These are phyloP conservation scores for Citrullus mucosospermus DNA, from an alignment of 306 rosid genomes.

Conservation along the genomic window DNA sequence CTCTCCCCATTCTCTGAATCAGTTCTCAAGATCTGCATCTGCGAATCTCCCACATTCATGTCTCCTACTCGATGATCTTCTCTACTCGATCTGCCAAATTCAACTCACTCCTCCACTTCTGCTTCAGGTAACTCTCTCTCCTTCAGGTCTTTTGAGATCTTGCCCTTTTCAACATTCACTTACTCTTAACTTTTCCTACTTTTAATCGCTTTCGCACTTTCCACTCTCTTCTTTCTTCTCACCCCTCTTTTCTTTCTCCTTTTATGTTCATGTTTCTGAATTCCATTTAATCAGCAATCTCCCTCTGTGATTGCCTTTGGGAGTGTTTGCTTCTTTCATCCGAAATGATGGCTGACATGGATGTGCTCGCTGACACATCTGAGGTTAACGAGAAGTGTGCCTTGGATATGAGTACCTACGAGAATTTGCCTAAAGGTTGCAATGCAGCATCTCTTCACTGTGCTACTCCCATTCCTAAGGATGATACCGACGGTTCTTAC, in stretches of 20 bases:
- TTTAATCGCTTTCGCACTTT: background rate
- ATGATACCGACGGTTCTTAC: constrained; percentile 22
- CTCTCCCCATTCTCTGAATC: background rate
- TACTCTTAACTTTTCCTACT: background rate
- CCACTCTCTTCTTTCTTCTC: background rate
- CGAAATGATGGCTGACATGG: constrained; percentile 46
- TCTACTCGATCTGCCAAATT: background rate
- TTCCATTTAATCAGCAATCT: background rate
- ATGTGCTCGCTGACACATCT: constrained; percentile 26
- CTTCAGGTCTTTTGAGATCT: background rate
- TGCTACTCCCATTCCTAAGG: constrained; percentile 16
- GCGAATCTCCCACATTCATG: background rate
- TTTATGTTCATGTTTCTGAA: background rate
- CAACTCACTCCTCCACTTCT: background rate
- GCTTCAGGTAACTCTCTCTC: background rate
- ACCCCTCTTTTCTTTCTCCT: background rate
- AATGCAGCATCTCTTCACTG: background rate
- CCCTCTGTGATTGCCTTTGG: constrained; percentile 5
- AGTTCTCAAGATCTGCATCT: constrained; percentile 1
- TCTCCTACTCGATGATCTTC: background rate
- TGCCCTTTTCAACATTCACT: background rate
- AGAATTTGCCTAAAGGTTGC: constrained; percentile 21
- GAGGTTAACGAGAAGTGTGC: constrained; percentile 21
- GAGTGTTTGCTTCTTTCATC: background rate
- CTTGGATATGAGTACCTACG: constrained; percentile 8